Conservation (phyloP, 2,329 filamentous ascomycete species). For the Aaosphaeria pasadenensis region DNA sequence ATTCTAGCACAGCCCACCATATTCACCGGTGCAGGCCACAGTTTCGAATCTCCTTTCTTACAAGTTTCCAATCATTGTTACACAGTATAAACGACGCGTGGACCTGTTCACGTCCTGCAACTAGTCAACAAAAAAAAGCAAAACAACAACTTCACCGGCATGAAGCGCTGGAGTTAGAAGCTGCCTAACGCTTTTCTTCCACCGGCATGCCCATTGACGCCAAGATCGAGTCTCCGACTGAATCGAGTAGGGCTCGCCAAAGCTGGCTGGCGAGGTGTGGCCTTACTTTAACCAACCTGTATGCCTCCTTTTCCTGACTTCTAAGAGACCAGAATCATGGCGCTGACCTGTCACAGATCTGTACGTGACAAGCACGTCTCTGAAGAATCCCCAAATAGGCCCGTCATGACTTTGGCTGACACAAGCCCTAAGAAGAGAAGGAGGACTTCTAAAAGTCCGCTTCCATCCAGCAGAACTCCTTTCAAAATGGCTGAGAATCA, state of each 20-base stretch:
- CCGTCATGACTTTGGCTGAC: conserved; percentile 27
- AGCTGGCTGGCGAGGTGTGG: conserved; percentile 28
- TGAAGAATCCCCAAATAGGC: conserved; percentile 18
- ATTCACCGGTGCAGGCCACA: conserved; percentile 11
- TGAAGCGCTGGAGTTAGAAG: conserved; percentile 21
- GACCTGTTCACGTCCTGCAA: no score
- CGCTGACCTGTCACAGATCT: conserved; percentile 17
- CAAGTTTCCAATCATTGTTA: no score
- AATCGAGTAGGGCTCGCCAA: conserved; percentile 17
- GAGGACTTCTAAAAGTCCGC: conserved; percentile 19
- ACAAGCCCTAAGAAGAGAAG: conserved; percentile 32
- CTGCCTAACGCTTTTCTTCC: conserved; percentile 8
- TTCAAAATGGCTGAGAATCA: conserved; percentile 10
- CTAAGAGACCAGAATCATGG: not conserved
- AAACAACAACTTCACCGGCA: conserved; percentile 8
- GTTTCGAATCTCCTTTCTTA: conserved; percentile 3
- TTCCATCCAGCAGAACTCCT: conserved; percentile 8
- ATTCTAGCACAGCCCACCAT: no score
- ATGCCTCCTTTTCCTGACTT: conserved; percentile 3
- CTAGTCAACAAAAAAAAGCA: not conserved
- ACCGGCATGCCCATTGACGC: conserved; percentile 29
- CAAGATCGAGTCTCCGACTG: conserved; percentile 23
- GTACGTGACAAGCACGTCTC: conserved; percentile 28
- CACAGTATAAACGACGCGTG: no score
- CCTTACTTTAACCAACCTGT: conserved; percentile 23